A percentile compares a stretch with the other conserved stretches of the same genome.
Conservation (phyloP, 2,329 filamentous ascomycete genomes). For the Aspergillus costaricaensis region DNA sequence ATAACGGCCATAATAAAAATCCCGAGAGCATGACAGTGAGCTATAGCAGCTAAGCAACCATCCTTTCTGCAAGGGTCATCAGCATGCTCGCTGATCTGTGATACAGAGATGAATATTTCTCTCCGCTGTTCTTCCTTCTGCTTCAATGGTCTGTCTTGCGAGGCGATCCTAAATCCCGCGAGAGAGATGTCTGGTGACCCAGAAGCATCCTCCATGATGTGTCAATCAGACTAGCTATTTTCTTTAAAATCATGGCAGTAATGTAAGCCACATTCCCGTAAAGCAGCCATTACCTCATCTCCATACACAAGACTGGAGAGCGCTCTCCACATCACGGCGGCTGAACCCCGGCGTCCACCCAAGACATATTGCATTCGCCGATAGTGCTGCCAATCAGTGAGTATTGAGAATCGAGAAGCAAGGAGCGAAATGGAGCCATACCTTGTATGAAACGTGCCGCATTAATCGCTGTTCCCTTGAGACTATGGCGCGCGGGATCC, state of each 20-base stretch:
- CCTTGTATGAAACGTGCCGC: constrained; percentile 22
- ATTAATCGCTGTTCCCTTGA: constrained; percentile 7
- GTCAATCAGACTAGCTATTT: no score
- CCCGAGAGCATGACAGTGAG: no score
- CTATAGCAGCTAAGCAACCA: no score
- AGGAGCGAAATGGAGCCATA: neutral
- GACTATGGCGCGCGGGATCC: neutral
- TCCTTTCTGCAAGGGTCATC: no score
- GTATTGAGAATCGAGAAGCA: neutral
- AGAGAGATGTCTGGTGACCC: no score
- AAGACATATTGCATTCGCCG: constrained; percentile 24
- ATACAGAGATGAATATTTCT: no score
- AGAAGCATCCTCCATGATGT: neutral
- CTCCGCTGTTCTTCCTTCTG: no score
- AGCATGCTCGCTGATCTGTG: no score
- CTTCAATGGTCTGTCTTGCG: no score
- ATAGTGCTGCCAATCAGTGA: constrained; percentile 20
- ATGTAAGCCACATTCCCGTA: neutral
- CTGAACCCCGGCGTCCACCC: constrained; percentile 29
- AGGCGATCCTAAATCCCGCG: no score
- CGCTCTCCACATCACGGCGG: constrained; percentile 25
- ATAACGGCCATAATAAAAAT: no score
- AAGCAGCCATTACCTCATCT: neutral
- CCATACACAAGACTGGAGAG: constrained; percentile 10
- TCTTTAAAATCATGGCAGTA: neutral